Percentiles rank a stretch among this genome's conserved stretches.
Evolutionary conservation across 2,329 filamentous ascomycete genomes (phyloP).

Genomic region (Aspergillus tubingensis): DNA sequence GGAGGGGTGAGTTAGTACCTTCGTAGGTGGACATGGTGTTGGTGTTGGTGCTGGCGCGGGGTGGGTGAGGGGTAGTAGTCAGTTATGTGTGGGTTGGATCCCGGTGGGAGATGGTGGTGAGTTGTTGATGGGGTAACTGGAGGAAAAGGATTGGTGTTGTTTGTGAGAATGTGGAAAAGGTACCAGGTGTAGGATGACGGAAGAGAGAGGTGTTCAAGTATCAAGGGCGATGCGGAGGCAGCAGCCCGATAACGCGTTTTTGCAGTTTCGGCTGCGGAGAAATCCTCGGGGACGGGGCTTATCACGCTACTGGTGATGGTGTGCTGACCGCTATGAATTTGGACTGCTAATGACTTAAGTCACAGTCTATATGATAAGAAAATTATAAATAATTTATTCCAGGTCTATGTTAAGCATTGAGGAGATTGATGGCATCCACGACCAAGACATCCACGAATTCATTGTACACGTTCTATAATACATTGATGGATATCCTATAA

Average conservation of each 20-base stretch:
- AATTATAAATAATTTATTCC: too few relatives aligned
- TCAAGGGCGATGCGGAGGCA: constrained; percentile 13
- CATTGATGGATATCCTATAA: too few relatives aligned
- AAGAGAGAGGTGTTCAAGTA: background rate
- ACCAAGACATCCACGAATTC: too few relatives aligned
- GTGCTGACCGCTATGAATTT: too few relatives aligned
- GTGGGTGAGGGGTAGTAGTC: constrained; percentile 12
- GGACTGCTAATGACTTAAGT: too few relatives aligned
- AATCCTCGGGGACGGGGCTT: constrained; percentile 4
- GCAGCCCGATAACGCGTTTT: constrained; percentile 18
- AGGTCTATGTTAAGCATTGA: too few relatives aligned
- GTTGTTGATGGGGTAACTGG: background rate
- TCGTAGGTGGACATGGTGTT: constrained; percentile 45
- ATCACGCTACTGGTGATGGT: background rate
- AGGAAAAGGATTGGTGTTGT: background rate
- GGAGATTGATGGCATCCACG: too few relatives aligned
- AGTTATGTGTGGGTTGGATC: background rate
- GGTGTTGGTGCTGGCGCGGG: background rate
- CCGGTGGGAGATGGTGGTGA: background rate
- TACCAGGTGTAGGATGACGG: constrained; percentile 2
- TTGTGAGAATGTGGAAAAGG: background rate
- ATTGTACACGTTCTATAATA: too few relatives aligned
- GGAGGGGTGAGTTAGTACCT: constrained; percentile 25
- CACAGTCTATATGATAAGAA: too few relatives aligned
- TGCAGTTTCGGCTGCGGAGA: constrained; percentile 30